Percentiles rank a stretch among this genome's conserved stretches.
phyloP scores from a whole-genome alignment of 192 early-diverging fungal genomes.

The Backusella tuberculispora region DNA sequence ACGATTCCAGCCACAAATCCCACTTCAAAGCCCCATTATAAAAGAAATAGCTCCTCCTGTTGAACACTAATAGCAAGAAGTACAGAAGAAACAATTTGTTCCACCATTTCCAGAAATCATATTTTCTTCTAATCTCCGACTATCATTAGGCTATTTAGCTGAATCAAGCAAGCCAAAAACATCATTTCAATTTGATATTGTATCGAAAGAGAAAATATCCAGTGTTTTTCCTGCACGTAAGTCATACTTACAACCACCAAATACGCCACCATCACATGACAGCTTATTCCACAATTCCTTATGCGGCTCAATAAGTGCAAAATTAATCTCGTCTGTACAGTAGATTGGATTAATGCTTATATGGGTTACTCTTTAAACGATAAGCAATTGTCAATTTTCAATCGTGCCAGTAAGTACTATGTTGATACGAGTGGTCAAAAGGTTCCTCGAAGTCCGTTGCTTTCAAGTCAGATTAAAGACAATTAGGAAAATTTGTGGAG shows the following conservation, averaged over 20 bases:
- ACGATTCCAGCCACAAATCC: neutral
- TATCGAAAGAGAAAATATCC: neutral
- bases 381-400: neutral
- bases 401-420: conserved; percentile 4
- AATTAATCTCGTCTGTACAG: conserved; percentile 6
- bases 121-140: neutral
- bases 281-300: neutral
- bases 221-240: neutral
- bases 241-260: neutral
- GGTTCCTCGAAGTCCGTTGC: neutral
- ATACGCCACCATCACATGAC: neutral
- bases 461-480: neutral
- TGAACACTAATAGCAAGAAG: neutral
- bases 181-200: neutral
- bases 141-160: neutral
- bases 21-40: neutral
- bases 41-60: neutral
- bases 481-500: neutral
- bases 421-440: neutral
- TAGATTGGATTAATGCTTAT: conserved; percentile 24
- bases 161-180: neutral
- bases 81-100: no score
- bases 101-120: neutral
- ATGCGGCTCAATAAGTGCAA: neutral
- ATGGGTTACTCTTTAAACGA: conserved; percentile 16